Conservation (phyloP, 2,329 filamentous ascomycete species). For the Cercospora sp. region DNA sequence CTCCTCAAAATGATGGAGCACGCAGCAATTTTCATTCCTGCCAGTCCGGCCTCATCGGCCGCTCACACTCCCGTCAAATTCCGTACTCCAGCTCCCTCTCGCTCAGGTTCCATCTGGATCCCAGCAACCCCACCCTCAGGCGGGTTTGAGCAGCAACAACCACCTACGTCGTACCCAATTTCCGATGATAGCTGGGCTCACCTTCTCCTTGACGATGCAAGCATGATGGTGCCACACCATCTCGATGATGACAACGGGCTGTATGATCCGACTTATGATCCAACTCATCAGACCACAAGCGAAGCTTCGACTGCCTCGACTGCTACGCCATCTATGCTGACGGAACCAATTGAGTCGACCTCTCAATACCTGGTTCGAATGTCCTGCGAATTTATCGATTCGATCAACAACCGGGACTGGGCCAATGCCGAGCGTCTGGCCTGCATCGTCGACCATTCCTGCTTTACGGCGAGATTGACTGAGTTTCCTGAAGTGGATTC, state of each 20-base stretch:
- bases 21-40: constrained; percentile 18
- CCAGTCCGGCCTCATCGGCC: constrained; percentile 13
- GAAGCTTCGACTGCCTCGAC: constrained; percentile 8
- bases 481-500: constrained; percentile 12
- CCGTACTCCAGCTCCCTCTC: constrained; percentile 10
- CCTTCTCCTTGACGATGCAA: background rate
- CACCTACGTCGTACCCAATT: constrained; percentile 1
- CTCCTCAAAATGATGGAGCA: constrained; percentile 9
- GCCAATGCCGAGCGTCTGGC: constrained; percentile 6
- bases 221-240: background rate
- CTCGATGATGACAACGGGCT: background rate
- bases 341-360: constrained; percentile 1
- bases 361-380: constrained; percentile 11
- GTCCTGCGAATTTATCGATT: constrained; percentile 15
- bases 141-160: background rate
- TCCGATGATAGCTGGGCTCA: background rate
- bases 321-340: constrained; percentile 11
- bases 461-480: constrained; percentile 12
- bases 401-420: constrained; percentile 19
- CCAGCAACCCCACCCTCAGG: constrained; percentile 8
- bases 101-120: constrained; percentile 12
- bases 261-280: constrained; percentile 2
- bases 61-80: constrained; percentile 12
- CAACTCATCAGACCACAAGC: constrained; percentile 11
- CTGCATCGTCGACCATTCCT: constrained; percentile 13